Percentiles rank a stretch among this genome's conserved stretches.
These are phyloP conservation scores for Nasturtium officinale DNA, from an alignment of 345 rosid species.

Conservation along the genomic window DNA sequence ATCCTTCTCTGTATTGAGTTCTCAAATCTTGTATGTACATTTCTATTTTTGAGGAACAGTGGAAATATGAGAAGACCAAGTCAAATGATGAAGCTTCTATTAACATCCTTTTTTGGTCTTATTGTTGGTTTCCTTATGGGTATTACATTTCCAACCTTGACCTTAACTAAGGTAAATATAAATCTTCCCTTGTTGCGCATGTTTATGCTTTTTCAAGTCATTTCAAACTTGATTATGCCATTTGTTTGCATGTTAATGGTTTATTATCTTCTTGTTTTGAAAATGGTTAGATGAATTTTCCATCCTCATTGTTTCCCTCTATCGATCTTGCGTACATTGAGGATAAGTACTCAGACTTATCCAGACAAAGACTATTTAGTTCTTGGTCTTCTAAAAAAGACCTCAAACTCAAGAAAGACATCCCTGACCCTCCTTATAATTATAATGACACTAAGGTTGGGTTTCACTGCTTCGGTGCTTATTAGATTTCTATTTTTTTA, in stretches of 20 bases:
- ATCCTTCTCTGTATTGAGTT: background rate
- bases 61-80: conserved; percentile 61
- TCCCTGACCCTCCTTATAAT: conserved; percentile 33
- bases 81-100: conserved; percentile 73
- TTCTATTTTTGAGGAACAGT: conserved; percentile 42
- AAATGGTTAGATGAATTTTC: conserved; percentile 74
- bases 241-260: conserved; percentile 15
- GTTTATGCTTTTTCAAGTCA: background rate
- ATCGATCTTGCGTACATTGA: conserved; percentile 76
- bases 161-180: conserved; percentile 66
- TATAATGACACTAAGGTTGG: conserved; percentile 61
- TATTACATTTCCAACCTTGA: conserved; percentile 70
- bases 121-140: conserved; percentile 85
- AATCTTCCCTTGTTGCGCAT: background rate
- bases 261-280: conserved; percentile 21
- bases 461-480: background rate
- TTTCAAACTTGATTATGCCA: background rate
- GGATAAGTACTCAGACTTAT: conserved; percentile 81
- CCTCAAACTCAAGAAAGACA: conserved; percentile 38
- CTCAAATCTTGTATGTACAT: background rate
- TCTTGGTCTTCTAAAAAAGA: conserved; percentile 70
- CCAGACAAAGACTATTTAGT: conserved; percentile 63
- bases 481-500: background rate
- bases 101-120: conserved; percentile 67
- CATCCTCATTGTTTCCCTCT: conserved; percentile 78